A percentile compares a stretch with the other conserved stretches of the same genome.
Evolutionary conservation across 768 basidiomycete genomes (phyloP).

Genomic region (Boletus sp.): DNA sequence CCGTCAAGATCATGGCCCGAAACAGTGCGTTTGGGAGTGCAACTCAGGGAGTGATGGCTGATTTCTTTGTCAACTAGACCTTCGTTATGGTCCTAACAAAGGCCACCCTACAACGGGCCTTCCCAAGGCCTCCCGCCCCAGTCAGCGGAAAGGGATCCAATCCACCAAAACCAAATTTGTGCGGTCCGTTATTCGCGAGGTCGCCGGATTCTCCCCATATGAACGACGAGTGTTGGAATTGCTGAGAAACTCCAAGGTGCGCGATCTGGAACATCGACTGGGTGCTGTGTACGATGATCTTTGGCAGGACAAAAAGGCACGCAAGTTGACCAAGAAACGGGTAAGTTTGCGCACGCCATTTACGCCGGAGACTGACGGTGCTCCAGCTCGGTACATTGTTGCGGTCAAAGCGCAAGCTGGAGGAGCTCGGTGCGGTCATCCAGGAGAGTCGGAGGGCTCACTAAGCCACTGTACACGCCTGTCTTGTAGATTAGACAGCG

Average conservation of each 20-base stretch:
- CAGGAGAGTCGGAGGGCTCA: slow-evolving; percentile 85
- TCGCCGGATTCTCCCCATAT: slow-evolving; percentile 95
- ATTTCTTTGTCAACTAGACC: slow-evolving; percentile 47
- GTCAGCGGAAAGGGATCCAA: slow-evolving; percentile 88
- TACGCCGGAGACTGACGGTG: background rate
- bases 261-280: slow-evolving; percentile 18
- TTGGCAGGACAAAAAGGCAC: slow-evolving; percentile 92
- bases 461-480: slow-evolving; percentile 21
- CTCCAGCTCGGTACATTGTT: slow-evolving; percentile 90
- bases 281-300: background rate
- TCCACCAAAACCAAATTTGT: slow-evolving; percentile 93
- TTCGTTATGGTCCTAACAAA: slow-evolving; percentile 81
- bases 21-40: slow-evolving; percentile 53
- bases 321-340: slow-evolving; percentile 99
- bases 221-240: slow-evolving; percentile 98
- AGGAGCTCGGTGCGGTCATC: slow-evolving; percentile 90
- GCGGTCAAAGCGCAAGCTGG: slow-evolving; percentile 98
- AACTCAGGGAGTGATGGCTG: background rate
- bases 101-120: slow-evolving; percentile 89
- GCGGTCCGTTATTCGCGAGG: slow-evolving; percentile 91
- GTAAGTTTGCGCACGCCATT: slow-evolving; percentile 46
- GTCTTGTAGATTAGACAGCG: background rate
- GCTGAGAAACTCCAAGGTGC: slow-evolving; percentile 93
- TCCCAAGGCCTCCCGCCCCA: slow-evolving; percentile 69
- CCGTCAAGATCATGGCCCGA: slow-evolving; percentile 66